phyloP scores from a whole-genome alignment of 2,329 filamentous ascomycete genomes.

The Hysterium pulicare region DNA sequence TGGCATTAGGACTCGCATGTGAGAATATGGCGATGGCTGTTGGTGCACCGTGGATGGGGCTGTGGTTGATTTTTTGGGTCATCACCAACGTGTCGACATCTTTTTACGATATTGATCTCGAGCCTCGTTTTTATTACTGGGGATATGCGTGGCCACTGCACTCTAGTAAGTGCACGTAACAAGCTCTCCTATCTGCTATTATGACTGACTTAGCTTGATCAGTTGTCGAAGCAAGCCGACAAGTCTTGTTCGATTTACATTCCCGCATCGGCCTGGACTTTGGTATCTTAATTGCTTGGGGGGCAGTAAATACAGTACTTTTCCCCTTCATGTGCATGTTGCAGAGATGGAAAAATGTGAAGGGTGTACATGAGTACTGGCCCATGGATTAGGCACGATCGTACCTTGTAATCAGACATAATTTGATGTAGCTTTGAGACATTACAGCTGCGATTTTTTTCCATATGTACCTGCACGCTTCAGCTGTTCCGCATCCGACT shows the following conservation, averaged over 20 bases:
- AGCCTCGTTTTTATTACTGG: conserved; percentile 59
- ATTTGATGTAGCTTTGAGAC: too few species aligned
- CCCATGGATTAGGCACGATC: conserved; percentile 12
- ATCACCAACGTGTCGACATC: conserved; percentile 61
- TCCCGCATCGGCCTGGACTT: conserved; percentile 59
- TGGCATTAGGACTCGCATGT: conserved; percentile 59
- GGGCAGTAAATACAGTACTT: conserved; percentile 49
- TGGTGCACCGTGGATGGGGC: conserved; percentile 57
- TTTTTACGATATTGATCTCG: conserved; percentile 59
- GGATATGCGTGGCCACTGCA: conserved; percentile 64
- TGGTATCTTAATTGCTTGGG: conserved; percentile 59
- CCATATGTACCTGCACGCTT: too few species aligned
- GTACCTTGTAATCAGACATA: neutral
- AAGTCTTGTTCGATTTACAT: conserved; percentile 60
- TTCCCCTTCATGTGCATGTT: conserved; percentile 52
- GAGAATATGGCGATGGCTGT: conserved; percentile 64
- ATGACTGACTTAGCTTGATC: conserved; percentile 3
- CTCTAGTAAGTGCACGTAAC: conserved; percentile 42
- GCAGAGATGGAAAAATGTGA: conserved; percentile 34
- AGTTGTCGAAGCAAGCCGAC: conserved; percentile 58
- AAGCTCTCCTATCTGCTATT: neutral
- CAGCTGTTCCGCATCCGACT: too few species aligned
- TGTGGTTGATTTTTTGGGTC: conserved; percentile 67
- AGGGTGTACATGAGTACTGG: conserved; percentile 32
- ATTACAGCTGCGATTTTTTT: too few species aligned